Base-by-base conservation (phyloP, 1,284 basidiomycete genomes). In the Leucoagaricus sp. region DNA sequence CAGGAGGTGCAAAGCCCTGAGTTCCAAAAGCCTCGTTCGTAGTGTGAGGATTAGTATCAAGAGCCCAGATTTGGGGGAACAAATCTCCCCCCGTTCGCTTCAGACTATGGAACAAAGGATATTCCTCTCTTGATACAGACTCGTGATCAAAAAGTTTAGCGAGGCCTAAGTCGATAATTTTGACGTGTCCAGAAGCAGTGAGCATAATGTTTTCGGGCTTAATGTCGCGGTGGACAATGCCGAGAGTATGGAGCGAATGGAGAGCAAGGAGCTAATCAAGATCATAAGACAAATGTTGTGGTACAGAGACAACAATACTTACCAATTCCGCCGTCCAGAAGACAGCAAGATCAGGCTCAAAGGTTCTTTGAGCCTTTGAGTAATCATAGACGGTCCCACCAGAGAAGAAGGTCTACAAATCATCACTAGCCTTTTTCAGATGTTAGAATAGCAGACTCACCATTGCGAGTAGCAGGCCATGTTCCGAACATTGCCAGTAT, bases 301-400 rank as follows among this genome's bases (percentile, higher is more conserved):
- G 10, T 4, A 26, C 15, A 45, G 6, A 25, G 17, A 9, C 4
- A 33, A 25, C 4, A 13, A 45, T 4, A 55, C 13, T 74, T 85
- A 69, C 62, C 91, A 90, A 79, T 84, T 94, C 94, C 96, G 3
- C 94, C 89, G 21, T 89, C 76, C 48, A 91, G 64, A 19, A 87
- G 75, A 17, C 93, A 5, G 86, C 81, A 15, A 95, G 80, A 60
- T 87, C 79, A 0, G 87, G 83, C 33, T 92, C 86, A 1, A 93
- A 94, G 69, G 86, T 94, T 0, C 90, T 90, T 13, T 93, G 76
- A 0, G 92, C 91, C 0, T 88, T 89, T 63, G 94, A 40, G 17
- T 36, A 55, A 12, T 55, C 48, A 26, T 55, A 50, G 23, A 55
- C 25, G 31, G 25, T 50, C 3, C 54, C 54, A 10, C 47, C 54